Base-by-base conservation (phyloP, 1,139 yeast species). In the Kodamaea plutei region DNA sequence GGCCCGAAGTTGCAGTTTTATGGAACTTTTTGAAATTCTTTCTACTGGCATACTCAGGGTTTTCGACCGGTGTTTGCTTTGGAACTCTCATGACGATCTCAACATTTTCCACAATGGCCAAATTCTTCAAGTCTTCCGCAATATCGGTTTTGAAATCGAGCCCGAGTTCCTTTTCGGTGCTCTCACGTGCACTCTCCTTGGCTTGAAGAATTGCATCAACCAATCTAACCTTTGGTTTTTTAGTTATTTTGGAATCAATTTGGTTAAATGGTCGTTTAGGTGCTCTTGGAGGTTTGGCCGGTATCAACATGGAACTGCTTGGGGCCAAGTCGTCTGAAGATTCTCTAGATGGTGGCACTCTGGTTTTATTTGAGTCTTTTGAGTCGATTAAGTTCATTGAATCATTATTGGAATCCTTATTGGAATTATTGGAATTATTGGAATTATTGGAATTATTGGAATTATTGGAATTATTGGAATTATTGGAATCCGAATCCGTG, bases 21-120 rank as follows among this genome's bases (percentile, higher is more conserved):
- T 41, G 47, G 43, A 67, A 67, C 3, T 41, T 52, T 38, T 67
- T 67, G 44, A 64, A 64, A 38, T 66, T 65, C 34, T 56, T 62
- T 4, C 66, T 48, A 2, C 54, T 56, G 2, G 36, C 27, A 31
- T 51, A 52, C 12, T 15, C 23, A 18, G 22, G 15, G 8, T 25
- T 16, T n/a, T 7, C n/a, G 3, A 8, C 13, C 13, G 12, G 15
- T 7, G 27, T 9, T 4, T 22, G n/a, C 8, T 33, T 30, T 6
- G 38, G 39, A 4, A 16, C 30, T 23, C 56, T 42, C 7, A 49
- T 18, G 9, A 37, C 34, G 3, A 64, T 37, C 12, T 56, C 61
- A 3, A 60, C 54, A 5, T 54, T 51, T 37, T 66, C 71, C 2
- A 66, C 65, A 4, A 62, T 58, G 2, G 65, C 62, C 22, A 64